Evolutionary conservation across 352 stramenopile genomes (phyloP), one percentile per base, ranked within the genome.

Genomic region (Phytophthora pisi): DNA sequence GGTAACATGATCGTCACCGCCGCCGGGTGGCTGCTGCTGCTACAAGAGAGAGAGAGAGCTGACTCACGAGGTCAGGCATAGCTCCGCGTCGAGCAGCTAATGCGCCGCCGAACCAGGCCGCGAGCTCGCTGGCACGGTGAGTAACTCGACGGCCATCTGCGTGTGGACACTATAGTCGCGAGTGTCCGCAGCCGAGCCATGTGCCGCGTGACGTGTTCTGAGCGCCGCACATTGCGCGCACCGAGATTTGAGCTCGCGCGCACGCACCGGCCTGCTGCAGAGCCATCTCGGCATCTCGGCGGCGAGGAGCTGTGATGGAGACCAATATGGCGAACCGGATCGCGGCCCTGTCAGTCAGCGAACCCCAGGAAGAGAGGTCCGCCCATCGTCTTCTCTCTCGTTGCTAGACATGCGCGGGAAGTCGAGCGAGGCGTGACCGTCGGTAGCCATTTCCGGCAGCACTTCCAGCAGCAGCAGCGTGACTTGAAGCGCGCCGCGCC

Each of bases 401-500:
- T 20, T 34, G 61, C 52, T 54, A 54, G 51, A 42, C 31, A 58
- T 60, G 54, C 54, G 40, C 58, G 20, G 36, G n/a, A 13, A n/a
- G 15, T 54, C 51, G 10, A 55, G 40, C 50, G 26, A 55, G 16
- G 16, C 16, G 42, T 24, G 43, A 28, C 43, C 43, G 43, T 20
- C 20, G 20, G 0, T 26, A 50, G 43, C 43, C 43, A 50, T 50
- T 11, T 50, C 4, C 5, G n/a, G 43, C n/a, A 26, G n/a, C 20
- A 18, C 34, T 50, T 18, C 45, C 20, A 20, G 20, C 20, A 20
- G 20, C 20, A 20, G 20, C 31, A 38, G 16, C 56, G 63, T 61
- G 63, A 70, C 55, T 61, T 66, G 63, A 70, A 65, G 63, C 46
- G 43, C 34, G 63, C 3, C 31, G 43, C 34, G 63, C 3, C 31